phyloP scores from a whole-genome alignment of 257 asterid species.

The Ajuga chamaepitys region DNA sequence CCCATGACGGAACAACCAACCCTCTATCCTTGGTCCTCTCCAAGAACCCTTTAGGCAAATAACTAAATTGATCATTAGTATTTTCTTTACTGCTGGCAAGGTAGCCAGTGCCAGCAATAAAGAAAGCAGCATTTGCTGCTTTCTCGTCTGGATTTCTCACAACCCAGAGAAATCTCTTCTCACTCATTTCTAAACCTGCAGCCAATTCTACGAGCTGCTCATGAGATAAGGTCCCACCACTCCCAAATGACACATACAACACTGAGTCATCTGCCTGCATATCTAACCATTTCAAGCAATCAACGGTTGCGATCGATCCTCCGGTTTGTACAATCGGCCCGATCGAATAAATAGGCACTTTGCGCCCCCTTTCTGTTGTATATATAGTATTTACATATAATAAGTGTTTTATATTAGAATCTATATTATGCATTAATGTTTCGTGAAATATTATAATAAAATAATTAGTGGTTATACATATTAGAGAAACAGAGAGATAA shows the following conservation, averaged over 20 bases:
- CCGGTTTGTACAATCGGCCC: not conserved
- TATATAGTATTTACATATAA: too few relatives aligned
- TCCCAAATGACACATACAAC: constrained; percentile 6
- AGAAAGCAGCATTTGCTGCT: not conserved
- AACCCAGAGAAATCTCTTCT: not conserved
- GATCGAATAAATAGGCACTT: not conserved
- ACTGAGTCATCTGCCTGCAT: not conserved
- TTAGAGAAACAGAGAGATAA: too few relatives aligned
- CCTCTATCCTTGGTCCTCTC: constrained; percentile 7
- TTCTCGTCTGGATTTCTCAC: constrained; percentile 1
- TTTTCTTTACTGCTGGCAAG: too few relatives aligned
- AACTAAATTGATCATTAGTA: not conserved
- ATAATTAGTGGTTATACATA: too few relatives aligned
- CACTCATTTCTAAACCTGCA: not conserved
- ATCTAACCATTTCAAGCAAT: constrained; percentile 7
- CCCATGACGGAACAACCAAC: constrained; percentile 3
- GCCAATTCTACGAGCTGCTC: not conserved
- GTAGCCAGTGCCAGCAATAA: not conserved
- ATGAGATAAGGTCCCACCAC: not conserved
- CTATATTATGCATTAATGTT: too few relatives aligned
- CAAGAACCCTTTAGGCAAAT: not conserved
- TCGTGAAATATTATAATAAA: too few relatives aligned
- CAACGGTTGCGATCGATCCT: not conserved
- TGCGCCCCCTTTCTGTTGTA: too few relatives aligned
- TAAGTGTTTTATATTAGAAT: too few relatives aligned